Evolutionary conservation across 371 early-diverging fungal genomes (phyloP), one percentile per base, ranked within the genome.

Genomic region (Apophysomyces trapeziformis): DNA sequence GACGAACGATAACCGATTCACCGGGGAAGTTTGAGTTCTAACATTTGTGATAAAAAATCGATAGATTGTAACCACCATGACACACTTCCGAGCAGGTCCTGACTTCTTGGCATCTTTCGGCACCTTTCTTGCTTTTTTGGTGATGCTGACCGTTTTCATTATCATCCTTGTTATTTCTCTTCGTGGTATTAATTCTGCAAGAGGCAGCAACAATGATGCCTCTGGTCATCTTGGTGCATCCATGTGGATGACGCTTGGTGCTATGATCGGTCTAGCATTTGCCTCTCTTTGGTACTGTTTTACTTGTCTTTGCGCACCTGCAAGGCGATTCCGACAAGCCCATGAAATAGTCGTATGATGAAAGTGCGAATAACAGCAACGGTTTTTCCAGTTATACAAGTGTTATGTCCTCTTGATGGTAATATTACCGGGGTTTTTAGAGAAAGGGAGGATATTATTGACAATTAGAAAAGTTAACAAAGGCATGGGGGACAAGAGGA

Each of bases 191-290:
- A 76, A 76, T 54, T 61, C 66, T 16, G 73, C 68, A 7, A 71
- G 68, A 38, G 66, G 66, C 11, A 68, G 50, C 16, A 56, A 68
- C 39, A 38, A 60, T 18, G 46, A 57, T 63, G 65, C 68, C 4
- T 37, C 64, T 3, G 82, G 82, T 38, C 66, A 65, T 43, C 60
- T 82, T 21, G 75, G 75, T 11, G 69, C 71, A n/a, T 68, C 75
- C 0, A 68, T 65, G 43, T 71, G 75, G 75, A 68, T 71, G 69
- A 71, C 75, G 12, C 54, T 74, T 14, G 75, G 75, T 57, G 71
- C 75, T 26, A 71, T 71, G 67, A 67, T 68, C 11, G 75, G 64
- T 41, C 61, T 74, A 1, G 54, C 70, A 11, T 50, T 71, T 46
- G 65, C 75, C 8, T 70, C 75, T 1, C 58, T 68, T 21, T 74